Conservation (phyloP, 1,139 yeast species). For the Kodamaea suecica region DNA sequence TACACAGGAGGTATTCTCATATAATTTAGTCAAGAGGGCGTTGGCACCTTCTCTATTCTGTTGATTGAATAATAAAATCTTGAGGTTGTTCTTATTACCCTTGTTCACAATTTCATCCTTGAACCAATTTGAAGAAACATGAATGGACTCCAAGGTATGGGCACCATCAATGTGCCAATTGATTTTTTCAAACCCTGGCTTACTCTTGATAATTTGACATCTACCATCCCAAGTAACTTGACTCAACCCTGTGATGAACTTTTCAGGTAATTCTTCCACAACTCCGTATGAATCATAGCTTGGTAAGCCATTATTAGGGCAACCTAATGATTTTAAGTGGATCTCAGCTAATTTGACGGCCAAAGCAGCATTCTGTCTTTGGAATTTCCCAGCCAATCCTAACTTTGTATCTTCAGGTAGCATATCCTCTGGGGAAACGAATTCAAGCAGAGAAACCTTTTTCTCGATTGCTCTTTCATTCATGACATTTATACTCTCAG, state of each 20-base stretch:
- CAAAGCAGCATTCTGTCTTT: constrained; percentile 78
- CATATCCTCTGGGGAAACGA: constrained; percentile 44
- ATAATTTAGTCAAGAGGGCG: constrained; percentile 55
- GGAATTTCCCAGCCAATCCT: constrained; percentile 89
- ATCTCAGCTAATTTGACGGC: constrained; percentile 73
- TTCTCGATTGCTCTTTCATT: constrained; percentile 63
- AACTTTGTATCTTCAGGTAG: constrained; percentile 41
- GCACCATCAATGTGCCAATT: constrained; percentile 94
- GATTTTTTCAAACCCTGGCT: constrained; percentile 40
- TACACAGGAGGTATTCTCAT: constrained; percentile 33
- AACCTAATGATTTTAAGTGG: constrained; percentile 54
- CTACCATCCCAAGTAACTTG: constrained; percentile 89
- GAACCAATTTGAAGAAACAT: constrained; percentile 82
- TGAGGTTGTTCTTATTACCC: constrained; percentile 17
- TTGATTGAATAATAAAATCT: constrained; percentile 79
- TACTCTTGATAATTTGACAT: constrained; percentile 66
- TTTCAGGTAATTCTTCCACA: constrained; percentile 46
- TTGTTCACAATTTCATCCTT: constrained; percentile 21
- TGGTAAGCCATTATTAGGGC: constrained; percentile 19
- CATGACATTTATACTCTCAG: constrained; percentile 52
- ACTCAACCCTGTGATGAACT: constrained; percentile 63
- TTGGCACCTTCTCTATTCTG: constrained; percentile 83
- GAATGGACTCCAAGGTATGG: constrained; percentile 84
- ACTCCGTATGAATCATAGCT: constrained; percentile 18
- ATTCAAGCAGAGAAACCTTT: constrained; percentile 47